These are phyloP conservation scores for Lyophyllum semitale DNA, from an alignment of 768 basidiomycete genomes.

Conservation along the genomic window DNA sequence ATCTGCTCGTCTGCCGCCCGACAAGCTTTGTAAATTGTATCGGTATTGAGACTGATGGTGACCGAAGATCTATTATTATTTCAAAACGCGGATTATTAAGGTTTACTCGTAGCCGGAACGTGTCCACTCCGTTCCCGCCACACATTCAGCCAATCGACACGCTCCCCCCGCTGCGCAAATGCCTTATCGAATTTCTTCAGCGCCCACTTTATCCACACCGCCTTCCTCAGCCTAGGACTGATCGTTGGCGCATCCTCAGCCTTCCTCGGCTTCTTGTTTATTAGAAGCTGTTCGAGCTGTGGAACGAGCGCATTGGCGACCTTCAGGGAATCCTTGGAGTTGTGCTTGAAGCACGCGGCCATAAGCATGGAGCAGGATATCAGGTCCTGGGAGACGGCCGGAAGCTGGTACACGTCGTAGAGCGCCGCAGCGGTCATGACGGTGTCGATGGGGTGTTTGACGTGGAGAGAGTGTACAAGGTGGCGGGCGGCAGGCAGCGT, in stretches of 20 bases:
- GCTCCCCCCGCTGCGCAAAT: conserved; percentile 15
- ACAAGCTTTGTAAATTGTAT: no score
- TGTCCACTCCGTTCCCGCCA: conserved; percentile 21
- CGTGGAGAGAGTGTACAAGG: conserved; percentile 58
- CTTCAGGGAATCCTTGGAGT: conserved; percentile 35
- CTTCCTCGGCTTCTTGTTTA: conserved; percentile 7
- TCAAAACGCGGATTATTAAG: not conserved
- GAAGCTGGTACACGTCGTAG: conserved; percentile 54
- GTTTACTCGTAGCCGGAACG: not conserved
- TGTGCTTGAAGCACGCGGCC: conserved; percentile 53
- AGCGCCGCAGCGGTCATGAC: conserved; percentile 54
- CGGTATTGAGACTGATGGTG: no score
- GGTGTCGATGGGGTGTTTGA: conserved; percentile 45
- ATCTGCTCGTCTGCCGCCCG: no score
- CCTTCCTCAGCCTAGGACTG: conserved; percentile 18
- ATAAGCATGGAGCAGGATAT: conserved; percentile 58
- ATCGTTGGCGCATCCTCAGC: conserved; percentile 3
- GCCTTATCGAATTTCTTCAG: conserved; percentile 30
- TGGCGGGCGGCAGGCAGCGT: conserved; percentile 53
- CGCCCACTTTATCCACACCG: conserved; percentile 30
- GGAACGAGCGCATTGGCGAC: conserved; percentile 46
- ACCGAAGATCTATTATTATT: no score
- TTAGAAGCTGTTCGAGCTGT: conserved; percentile 35
- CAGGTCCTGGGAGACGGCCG: conserved; percentile 55
- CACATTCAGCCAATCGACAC: conserved; percentile 35